Evolutionary conservation across 495 filamentous ascomycete genomes (phyloP).

Genomic region (Hypoxylon crocopeplum): DNA sequence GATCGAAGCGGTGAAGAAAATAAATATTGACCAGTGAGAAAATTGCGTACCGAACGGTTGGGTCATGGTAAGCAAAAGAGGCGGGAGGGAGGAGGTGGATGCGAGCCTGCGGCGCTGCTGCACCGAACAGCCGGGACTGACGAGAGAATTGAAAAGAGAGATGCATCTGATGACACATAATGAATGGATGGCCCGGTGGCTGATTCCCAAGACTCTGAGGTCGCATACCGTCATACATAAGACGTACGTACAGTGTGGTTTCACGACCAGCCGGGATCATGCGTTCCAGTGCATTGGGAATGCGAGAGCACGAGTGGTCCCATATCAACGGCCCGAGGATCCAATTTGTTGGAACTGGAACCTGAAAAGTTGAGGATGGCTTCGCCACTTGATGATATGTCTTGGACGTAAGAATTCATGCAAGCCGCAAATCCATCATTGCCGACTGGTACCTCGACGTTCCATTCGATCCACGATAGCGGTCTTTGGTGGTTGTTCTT

Average conservation of each 20-base stretch:
- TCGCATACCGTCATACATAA: conserved; percentile 9
- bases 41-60: conserved; percentile 30
- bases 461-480: conserved; percentile 12
- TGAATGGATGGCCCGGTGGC: conserved; percentile 19
- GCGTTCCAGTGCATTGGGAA: conserved; percentile 39
- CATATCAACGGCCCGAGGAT: conserved; percentile 38
- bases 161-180: conserved; percentile 32
- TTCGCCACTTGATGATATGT: conserved; percentile 23
- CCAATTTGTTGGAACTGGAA: conserved; percentile 36
- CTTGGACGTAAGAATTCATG: conserved; percentile 29
- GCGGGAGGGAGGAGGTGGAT: conserved; percentile 24
- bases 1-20: conserved; percentile 27
- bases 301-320: conserved; percentile 32
- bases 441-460: conserved; percentile 24
- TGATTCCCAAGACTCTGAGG: conserved; percentile 27
- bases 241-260: conserved; percentile 37
- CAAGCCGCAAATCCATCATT: conserved; percentile 26
- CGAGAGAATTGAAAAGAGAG: conserved; percentile 23
- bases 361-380: conserved; percentile 1
- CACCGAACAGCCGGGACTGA: conserved; percentile 39
- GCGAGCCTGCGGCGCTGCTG: conserved; percentile 38
- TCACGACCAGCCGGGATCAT: conserved; percentile 38
- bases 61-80: conserved; percentile 22
- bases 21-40: conserved; percentile 23
- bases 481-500: no score